phyloP scores from a whole-genome alignment of 1,284 basidiomycete genomes.

The Gymnopus androsaceus region DNA sequence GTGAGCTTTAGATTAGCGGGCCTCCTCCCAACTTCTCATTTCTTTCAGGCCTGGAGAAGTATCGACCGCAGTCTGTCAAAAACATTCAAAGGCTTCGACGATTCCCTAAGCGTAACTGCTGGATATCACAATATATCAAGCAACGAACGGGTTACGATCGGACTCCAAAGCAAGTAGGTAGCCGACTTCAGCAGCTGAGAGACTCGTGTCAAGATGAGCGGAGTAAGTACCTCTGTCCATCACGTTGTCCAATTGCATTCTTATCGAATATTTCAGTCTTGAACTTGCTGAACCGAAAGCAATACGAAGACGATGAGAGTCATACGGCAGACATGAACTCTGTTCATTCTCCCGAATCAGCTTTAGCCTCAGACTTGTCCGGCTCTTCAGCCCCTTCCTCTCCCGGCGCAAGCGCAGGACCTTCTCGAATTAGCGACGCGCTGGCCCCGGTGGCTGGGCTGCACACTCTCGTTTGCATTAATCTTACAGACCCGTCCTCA shows the following conservation, averaged over 20 bases:
- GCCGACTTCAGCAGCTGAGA: conserved; percentile 58
- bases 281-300: background rate
- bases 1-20: conserved; percentile 29
- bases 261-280: background rate
- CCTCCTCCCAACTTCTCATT: background rate
- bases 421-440: background rate
- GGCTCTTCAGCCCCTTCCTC: background rate
- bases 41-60: conserved; percentile 47
- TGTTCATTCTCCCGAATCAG: background rate
- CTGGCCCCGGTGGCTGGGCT: background rate
- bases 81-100: conserved; percentile 47
- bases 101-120: conserved; percentile 58
- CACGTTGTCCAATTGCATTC: background rate
- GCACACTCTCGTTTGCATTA: background rate
- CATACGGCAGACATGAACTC: background rate
- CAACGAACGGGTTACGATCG: conserved; percentile 47
- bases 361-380: background rate
- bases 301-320: background rate
- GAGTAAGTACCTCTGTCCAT: conserved; percentile 36
- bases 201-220: conserved; percentile 53
- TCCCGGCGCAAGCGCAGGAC: background rate
- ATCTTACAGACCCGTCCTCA: background rate
- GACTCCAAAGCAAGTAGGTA: conserved; percentile 61
- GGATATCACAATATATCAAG: conserved; percentile 55
- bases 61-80: conserved; percentile 45